Evolutionary conservation across 768 basidiomycete genomes (phyloP).

Genomic region (Leccinum obscurum): DNA sequence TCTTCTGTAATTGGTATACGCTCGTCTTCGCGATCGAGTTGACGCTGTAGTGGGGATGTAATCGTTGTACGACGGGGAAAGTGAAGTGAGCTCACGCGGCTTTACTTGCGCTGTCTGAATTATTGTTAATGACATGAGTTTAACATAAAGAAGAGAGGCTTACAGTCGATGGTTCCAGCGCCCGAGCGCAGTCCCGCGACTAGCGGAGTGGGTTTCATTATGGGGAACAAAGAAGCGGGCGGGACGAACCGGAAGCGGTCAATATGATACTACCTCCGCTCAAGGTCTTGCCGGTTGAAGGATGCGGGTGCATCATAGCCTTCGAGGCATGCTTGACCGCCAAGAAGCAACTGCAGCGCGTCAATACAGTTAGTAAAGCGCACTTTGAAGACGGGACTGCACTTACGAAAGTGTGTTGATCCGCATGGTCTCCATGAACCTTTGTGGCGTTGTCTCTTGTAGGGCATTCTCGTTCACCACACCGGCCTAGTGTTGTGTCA

Average conservation of each 20-base stretch:
- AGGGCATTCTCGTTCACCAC: constrained; percentile 47
- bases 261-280: constrained; percentile 83
- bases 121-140: constrained; percentile 15
- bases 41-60: constrained; percentile 51
- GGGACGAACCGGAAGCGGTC: constrained; percentile 72
- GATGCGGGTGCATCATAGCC: constrained; percentile 73
- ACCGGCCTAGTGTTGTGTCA: constrained; percentile 56
- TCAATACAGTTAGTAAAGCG: constrained; percentile 2
- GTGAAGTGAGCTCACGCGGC: constrained; percentile 64
- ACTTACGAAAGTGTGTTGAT: constrained; percentile 69
- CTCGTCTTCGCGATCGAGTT: constrained; percentile 86
- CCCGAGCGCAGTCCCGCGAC: constrained; percentile 85
- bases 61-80: background rate
- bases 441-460: constrained; percentile 55
- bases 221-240: background rate
- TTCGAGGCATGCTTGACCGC: constrained; percentile 84
- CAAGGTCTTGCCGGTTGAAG: constrained; percentile 64
- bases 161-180: constrained; percentile 80
- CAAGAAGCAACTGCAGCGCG: constrained; percentile 68
- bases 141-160: constrained; percentile 27
- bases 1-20: constrained; percentile 75
- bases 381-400: constrained; percentile 5
- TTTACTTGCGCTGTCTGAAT: constrained; percentile 86
- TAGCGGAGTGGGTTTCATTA: constrained; percentile 35
- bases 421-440: constrained; percentile 74